A percentile compares a stretch with the other conserved stretches of the same genome.
Conservation (phyloP, 202 grass and related monocot species). For the Cymbopogon flexuosus region DNA sequence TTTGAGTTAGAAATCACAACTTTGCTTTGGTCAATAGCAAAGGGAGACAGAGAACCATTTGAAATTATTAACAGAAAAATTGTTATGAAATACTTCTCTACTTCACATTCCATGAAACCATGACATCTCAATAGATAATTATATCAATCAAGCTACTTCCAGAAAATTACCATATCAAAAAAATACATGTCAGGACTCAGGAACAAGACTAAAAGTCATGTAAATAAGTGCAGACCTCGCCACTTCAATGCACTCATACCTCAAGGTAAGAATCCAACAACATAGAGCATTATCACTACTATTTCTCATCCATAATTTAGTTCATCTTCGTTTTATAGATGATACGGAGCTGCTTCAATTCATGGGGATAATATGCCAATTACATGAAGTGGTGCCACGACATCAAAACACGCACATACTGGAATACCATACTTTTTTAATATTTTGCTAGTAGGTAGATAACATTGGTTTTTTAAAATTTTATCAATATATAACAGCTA, state of each 20-base stretch:
- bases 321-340: not conserved
- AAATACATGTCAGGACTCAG: not conserved
- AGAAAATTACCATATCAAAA: not conserved
- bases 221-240: not conserved
- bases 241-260: not conserved
- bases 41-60: too few species aligned
- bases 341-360: not conserved
- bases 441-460: not conserved
- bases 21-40: too few species aligned
- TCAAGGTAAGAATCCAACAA: not conserved
- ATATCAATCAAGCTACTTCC: not conserved
- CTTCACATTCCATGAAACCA: not conserved
- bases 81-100: not conserved
- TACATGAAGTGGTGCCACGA: not conserved
- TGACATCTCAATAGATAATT: not conserved
- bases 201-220: not conserved
- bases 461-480: not conserved
- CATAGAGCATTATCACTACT: not conserved
- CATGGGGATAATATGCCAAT: not conserved
- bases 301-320: not conserved
- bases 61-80: not conserved
- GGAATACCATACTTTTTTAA: too few species aligned
- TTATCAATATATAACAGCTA: not conserved
- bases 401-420: not conserved
- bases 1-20: too few species aligned